Base-by-base conservation (phyloP, 495 filamentous ascomycete species). In the Durotheca rogersii region DNA sequence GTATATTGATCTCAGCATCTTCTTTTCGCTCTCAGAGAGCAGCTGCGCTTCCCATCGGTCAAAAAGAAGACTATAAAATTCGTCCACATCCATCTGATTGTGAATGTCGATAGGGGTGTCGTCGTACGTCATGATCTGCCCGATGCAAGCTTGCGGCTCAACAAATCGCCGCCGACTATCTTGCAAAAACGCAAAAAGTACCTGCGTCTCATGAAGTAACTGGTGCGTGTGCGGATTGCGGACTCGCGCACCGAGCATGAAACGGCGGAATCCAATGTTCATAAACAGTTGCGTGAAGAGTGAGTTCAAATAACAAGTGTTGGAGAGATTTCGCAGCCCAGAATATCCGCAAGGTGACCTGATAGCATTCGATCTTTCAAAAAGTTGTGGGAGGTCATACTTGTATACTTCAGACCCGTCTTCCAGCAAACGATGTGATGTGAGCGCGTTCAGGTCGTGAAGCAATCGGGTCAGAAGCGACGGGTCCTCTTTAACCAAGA, bases 291-390 rank as follows among this genome's bases (percentile, higher is more conserved):
- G 94, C 1, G 90, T 93, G 51, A 97, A 80, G 3, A 99, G 75
- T 0, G 93, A 97, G 69, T 97, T 97, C 67, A 97, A 76, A 64
- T 99, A 99, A 71, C 93, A 99, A 5, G 93, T 97, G 62, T 96
- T 96, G 4, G 90, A 92, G 2, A 97, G 78, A 61, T 99, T 99
- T 48, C 74, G 78, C 2, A 99, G 68, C 2, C 93, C 93, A 12
- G 88, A 82, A 60, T 94, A 92, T 18, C 88, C 88, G 32, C 84
- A 85, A 10, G 79, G 66, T 1, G 88, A 84, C 50, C 89, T 80
- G 23, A 93, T 81, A 47, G 81, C 80, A 58, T 84, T 84, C 12
- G 69, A 62, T 37, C 88, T 71, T 51, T 94, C 83, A 50, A 86
- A 81, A 47, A 67, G 66, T 63, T 77, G 81, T 4, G 66, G 73